Evolutionary conservation across 305 asterid species (phyloP), one percentile per base, ranked within the genome.

Genomic region (Withania somnifera): DNA sequence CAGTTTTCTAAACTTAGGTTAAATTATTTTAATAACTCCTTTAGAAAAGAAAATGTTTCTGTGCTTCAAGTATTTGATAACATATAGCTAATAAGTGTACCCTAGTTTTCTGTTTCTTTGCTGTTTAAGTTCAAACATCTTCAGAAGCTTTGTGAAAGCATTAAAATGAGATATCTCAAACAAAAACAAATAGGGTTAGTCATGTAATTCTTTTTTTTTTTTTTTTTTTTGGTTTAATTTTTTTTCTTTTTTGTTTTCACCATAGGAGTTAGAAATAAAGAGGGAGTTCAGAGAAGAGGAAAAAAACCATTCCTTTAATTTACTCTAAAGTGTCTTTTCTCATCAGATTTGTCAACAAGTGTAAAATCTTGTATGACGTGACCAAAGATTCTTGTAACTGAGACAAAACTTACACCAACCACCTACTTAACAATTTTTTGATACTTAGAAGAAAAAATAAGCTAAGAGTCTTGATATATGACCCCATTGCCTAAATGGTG

Each of bases 291-390:
- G 61, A 45, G 53, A 77, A 13, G 24, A 73, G 32, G 26, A 30
- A 66, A 52, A 11, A 71, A 26, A 17, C 47, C 61, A 50, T 45
- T 64, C 47, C 61, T 15, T n/a, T 26, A 69, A 32, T 32, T 64
- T 64, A 51, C 82, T 61, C 54, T 56, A 78, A 80, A 75, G 67
- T 84, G 77, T 78, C 86, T 83, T 85, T 79, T 82, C 87, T 88
- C 90, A 87, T 69, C 90, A 86, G 80, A 71, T 82, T 84, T 84
- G 86, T 87, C 84, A 85, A 88, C 89, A 90, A 86, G 84, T 83
- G 89, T 89, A 85, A 88, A 88, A 89, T 89, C 91, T 57, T 88
- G 87, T 84, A 66, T 89, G 93, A 90, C 91, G 90, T 88, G 92
- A 88, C 84, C 82, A 89, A 90, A 93, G 91, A 90, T 90, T 88